These are phyloP conservation scores for Pseudocercospora fuligena DNA, from an alignment of 2,329 filamentous ascomycete genomes.

Conservation along the genomic window DNA sequence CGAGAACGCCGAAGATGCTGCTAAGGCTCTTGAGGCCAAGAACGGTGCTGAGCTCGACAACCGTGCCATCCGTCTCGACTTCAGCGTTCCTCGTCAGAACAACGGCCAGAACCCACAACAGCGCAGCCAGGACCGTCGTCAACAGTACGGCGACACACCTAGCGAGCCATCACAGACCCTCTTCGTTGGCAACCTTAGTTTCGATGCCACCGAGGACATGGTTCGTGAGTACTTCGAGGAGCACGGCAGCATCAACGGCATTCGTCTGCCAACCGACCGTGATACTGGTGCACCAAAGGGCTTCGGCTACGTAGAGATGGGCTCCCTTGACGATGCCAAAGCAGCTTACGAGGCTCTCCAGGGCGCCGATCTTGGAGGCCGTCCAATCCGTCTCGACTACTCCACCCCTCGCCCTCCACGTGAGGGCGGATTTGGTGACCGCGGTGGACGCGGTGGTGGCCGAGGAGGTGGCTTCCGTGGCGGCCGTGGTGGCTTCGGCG, in stretches of 20 bases:
- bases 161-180: slow-evolving; percentile 84
- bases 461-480: slow-evolving; percentile 46
- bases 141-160: slow-evolving; percentile 75
- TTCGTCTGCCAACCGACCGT: slow-evolving; percentile 87
- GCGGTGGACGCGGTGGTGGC: slow-evolving; percentile 50
- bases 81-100: slow-evolving; percentile 68
- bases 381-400: slow-evolving; percentile 82
- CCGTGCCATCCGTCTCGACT: slow-evolving; percentile 78
- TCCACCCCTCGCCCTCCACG: slow-evolving; percentile 66
- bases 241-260: slow-evolving; percentile 72
- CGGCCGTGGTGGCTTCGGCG: slow-evolving; percentile 42
- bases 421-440: slow-evolving; percentile 49
- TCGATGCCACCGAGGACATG: slow-evolving; percentile 77
- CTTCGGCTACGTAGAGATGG: slow-evolving; percentile 88
- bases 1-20: slow-evolving; percentile 67
- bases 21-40: slow-evolving; percentile 75
- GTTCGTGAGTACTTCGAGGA: slow-evolving; percentile 76
- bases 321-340: slow-evolving; percentile 81
- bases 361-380: slow-evolving; percentile 72
- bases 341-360: slow-evolving; percentile 72
- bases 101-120: slow-evolving; percentile 45
- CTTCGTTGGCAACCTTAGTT: slow-evolving; percentile 90
- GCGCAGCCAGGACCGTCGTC: slow-evolving; percentile 61
- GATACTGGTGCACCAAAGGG: slow-evolving; percentile 86
- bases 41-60: slow-evolving; percentile 75